phyloP scores from a whole-genome alignment of 179 eudicot genomes.

The Carnegiea gigantea region DNA sequence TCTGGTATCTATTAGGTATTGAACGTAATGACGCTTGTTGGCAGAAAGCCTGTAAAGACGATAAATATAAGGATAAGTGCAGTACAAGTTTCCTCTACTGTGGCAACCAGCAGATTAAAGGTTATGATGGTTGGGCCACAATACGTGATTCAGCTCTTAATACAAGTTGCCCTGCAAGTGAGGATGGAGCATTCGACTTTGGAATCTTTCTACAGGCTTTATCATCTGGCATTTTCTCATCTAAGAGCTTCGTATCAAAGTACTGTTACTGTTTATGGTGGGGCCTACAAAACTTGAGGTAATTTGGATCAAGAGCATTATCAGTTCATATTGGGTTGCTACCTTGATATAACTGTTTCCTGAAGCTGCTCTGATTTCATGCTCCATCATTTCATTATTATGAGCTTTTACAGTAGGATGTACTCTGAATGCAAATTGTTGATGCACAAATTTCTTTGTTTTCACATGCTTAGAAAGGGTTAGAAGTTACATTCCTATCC shows the following conservation, averaged over 20 bases:
- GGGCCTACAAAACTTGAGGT: slow-evolving; percentile 97
- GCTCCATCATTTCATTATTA: neutral
- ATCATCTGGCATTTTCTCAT: slow-evolving; percentile 59
- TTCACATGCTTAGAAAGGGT: neutral
- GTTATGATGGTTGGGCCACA: slow-evolving; percentile 48
- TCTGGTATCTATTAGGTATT: slow-evolving; percentile 81
- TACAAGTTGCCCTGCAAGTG: slow-evolving; percentile 44
- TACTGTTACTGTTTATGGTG: slow-evolving; percentile 96
- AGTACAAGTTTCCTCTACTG: slow-evolving; percentile 60
- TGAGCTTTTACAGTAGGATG: neutral
- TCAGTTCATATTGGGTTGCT: neutral
- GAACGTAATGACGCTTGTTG: slow-evolving; percentile 83
- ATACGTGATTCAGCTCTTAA: slow-evolving; percentile 44
- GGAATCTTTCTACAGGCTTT: slow-evolving; percentile 87
- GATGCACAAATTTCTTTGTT: neutral
- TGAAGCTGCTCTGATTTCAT: slow-evolving; percentile 3
- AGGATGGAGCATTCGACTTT: slow-evolving; percentile 66
- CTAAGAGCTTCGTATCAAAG: slow-evolving; percentile 59
- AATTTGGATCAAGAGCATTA: neutral
- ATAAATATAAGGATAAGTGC: slow-evolving; percentile 31
- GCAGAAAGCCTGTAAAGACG: slow-evolving; percentile 54
- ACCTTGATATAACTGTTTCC: neutral
- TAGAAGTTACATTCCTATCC: neutral
- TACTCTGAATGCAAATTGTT: neutral
- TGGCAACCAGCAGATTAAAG: slow-evolving; percentile 48